Base-by-base conservation (phyloP, 148 eudicot genomes). In the Chenopodium album region DNA sequence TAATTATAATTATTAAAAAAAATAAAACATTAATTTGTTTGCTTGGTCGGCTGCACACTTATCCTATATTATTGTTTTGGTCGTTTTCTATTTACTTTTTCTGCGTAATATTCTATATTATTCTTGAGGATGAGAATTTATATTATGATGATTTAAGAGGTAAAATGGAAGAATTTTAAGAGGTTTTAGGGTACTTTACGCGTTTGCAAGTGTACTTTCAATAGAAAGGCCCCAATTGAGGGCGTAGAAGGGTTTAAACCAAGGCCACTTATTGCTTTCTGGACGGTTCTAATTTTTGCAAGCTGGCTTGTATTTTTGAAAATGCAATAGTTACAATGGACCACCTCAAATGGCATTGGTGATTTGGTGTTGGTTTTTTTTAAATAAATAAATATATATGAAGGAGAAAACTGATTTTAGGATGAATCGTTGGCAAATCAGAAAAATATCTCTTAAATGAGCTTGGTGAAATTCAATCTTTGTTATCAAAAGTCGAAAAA, bases 11-110 rank as follows among this genome's bases (percentile, higher is more conserved):
- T 56, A 12, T 13, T 1, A 37, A 71, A 34, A 41, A 22, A 5
- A 28, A 71, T 41, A 34, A 41, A 22, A 5, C 52, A 71, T 71
- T 71, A 44, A 71, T 3, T 19, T 71, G 12, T 2, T 71, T 20
- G 75, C n/a, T 1, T 71, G 75, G 54, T 71, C 75, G 75, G 75
- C 22, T 71, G 75, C 66, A 56, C 62, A 62, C 66, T 71, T 44
- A 71, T 71, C 48, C 75, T 41, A 41, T 41, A 41, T 6, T 16
- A 65, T 65, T 65, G 13, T 2, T 10, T n/a, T 5, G 47, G 73
- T 34, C 46, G 46, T 31, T 14, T 31, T 31, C 34, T 67, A 13
- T 29, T 16, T 9, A 67, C 34, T 11, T 0, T 26, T 28, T 66
- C 13, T 29, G 44, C 44, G 44, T 67, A 29, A 29, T 31, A 31